Percentiles rank a stretch among this genome's conserved stretches.
Conservation (phyloP, 108 stramenopile species). For the Mediolabrus comicus region DNA sequence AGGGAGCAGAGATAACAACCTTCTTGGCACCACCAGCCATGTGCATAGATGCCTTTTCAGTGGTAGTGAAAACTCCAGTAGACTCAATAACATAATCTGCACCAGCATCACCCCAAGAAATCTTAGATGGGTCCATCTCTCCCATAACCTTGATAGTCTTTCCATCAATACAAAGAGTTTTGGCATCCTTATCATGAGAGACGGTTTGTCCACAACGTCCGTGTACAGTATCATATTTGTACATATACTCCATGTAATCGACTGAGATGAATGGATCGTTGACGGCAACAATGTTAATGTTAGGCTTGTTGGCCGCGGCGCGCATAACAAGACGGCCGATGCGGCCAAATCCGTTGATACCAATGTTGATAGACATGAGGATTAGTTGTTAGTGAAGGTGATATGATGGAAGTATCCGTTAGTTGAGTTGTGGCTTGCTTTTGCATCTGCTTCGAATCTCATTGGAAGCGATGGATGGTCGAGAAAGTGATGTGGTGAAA, state of each 20-base stretch:
- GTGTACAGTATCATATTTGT: constrained; percentile 90
- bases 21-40: constrained; percentile 75
- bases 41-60: constrained; percentile 63
- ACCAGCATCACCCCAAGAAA: constrained; percentile 69
- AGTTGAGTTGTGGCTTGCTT: neutral
- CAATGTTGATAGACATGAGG: constrained; percentile 56
- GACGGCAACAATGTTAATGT: constrained; percentile 90
- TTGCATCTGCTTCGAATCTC: neutral
- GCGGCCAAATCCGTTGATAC: constrained; percentile 99
- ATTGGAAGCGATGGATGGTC: no score
- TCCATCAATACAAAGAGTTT: constrained; percentile 47
- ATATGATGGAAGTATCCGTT: neutral
- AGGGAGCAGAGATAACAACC: constrained; percentile 85
- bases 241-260: constrained; percentile 81
- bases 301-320: constrained; percentile 88
- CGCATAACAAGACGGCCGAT: constrained; percentile 98
- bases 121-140: constrained; percentile 79
- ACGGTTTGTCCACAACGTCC: constrained; percentile 62
- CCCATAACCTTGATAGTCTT: constrained; percentile 62
- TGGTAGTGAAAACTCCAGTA: constrained; percentile 73
- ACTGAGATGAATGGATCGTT: constrained; percentile 79
- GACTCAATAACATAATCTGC: constrained; percentile 83
- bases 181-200: constrained; percentile 59
- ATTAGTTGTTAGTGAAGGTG: neutral
- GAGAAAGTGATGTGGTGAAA: no score